Conservation (phyloP, 2,329 filamentous ascomycete species). For the Claviceps lovelessii region DNA sequence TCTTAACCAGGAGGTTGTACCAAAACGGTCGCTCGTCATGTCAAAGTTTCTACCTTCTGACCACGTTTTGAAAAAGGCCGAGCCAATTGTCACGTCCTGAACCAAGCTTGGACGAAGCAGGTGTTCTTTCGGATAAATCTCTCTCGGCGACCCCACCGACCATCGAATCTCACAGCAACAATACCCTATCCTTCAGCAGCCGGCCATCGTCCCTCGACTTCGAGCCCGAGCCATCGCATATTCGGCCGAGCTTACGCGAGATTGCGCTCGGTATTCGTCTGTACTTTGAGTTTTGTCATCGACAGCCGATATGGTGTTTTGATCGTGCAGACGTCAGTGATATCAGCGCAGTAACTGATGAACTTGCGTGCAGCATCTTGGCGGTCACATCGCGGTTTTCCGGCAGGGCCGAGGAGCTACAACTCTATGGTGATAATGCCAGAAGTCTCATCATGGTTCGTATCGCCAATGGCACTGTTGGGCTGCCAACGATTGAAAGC, state of each 20-base stretch:
- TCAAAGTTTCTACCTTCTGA: constrained; percentile 14
- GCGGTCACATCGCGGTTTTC: constrained; percentile 26
- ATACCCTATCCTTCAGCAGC: constrained; percentile 7
- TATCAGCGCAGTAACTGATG: constrained; percentile 21
- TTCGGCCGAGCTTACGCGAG: constrained; percentile 18
- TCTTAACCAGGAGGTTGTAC: constrained; percentile 29
- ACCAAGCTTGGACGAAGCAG: constrained; percentile 17
- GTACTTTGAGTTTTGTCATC: constrained; percentile 29
- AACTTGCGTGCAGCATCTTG: constrained; percentile 27
- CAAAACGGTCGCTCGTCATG: constrained; percentile 1
- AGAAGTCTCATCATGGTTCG: constrained; percentile 32
- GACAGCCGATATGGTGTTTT: constrained; percentile 32
- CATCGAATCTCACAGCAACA: constrained; percentile 9
- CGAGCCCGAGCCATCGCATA: constrained; percentile 14
- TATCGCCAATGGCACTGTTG: constrained; percentile 35
- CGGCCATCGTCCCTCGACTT: constrained; percentile 14
- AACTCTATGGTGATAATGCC: constrained; percentile 24
- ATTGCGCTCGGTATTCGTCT: constrained; percentile 21
- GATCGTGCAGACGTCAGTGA: constrained; percentile 27
- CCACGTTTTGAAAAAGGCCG: constrained; percentile 13
- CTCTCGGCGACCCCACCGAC: constrained; percentile 17
- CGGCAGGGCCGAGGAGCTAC: constrained; percentile 18
- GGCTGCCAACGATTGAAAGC: constrained; percentile 34
- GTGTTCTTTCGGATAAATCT: constrained; percentile 20
- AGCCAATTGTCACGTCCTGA: constrained; percentile 15